Evolutionary conservation across 176 grass and related monocot genomes (phyloP), one percentile per base, ranked within the genome.

Genomic region (Echinochloa phyllopogon): DNA sequence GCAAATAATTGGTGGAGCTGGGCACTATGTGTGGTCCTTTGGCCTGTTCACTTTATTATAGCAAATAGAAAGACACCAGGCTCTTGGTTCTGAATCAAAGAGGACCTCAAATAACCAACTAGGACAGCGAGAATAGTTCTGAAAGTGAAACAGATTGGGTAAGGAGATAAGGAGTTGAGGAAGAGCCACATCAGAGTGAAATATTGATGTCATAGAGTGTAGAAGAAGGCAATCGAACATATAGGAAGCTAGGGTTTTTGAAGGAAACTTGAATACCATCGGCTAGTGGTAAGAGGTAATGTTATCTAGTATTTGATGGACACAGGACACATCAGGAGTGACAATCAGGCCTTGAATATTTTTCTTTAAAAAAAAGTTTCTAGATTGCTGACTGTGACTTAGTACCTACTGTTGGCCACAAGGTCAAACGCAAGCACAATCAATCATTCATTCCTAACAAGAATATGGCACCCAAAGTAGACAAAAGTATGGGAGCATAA

Each of bases 261-360:
- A 82, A 43, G 37, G 9, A 25, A 62, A 59, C 38, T 72, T 60
- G 39, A 80, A 51, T 12, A 45, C 23, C 52, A 47, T 40, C 16
- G 20, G 71, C 51, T 44, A 41, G 65, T 41, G 38, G 50, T 72
- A 81, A 82, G 15, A 59, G 36, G n/a, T 71, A 82, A 17, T 58
- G 17, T 48, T 50, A 45, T 74, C 69, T 63, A 49, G 69, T 12
- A 83, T 72, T 83, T 37, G 55, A 72, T n/a, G 55, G 68, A 45
- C 39, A 55, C 27, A 21, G 42, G 24, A 61, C 40, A 45, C 38
- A 21, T 48, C 80, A 72, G 6, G 24, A 72, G 55, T 72, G 80
- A 44, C 24, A 59, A 72, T 24, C 18, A 39, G 4, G 33, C 52
- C 20, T 23, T 8, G 2, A 49, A 37, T 53, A 69, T 69, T 56